Evolutionary conservation across 805 yeast genomes (phyloP).

Genomic region (Jamesozyma jinghongensis): DNA sequence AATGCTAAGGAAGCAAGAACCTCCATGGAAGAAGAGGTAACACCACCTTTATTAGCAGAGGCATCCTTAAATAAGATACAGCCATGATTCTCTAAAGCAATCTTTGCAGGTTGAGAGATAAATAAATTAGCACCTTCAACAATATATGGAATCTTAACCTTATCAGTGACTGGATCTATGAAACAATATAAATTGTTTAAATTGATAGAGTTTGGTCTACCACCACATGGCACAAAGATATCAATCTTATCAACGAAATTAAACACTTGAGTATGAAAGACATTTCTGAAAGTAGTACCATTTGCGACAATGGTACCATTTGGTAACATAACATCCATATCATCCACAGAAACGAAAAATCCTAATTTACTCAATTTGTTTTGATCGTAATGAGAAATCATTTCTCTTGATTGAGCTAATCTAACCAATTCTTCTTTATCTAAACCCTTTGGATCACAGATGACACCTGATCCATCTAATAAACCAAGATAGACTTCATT

Average conservation of each 20-base stretch:
- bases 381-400: conserved; percentile 60
- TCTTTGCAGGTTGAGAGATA: conserved; percentile 88
- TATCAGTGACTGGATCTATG: conserved; percentile 68
- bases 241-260: conserved; percentile 60
- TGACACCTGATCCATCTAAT: conserved; percentile 93
- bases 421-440: conserved; percentile 68
- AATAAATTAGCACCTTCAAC: conserved; percentile 98
- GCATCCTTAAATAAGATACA: conserved; percentile 88
- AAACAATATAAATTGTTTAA: conserved; percentile 67
- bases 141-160: conserved; percentile 69
- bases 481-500: conserved; percentile 79
- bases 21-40: conserved; percentile 90
- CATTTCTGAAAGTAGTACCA: conserved; percentile 85
- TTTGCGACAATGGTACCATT: conserved; percentile 62
- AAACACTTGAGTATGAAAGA: conserved; percentile 69
- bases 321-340: conserved; percentile 68
- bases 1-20: conserved; percentile 90
- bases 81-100: conserved; percentile 79
- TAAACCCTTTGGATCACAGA: conserved; percentile 85
- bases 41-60: conserved; percentile 97
- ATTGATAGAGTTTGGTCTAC: conserved; percentile 94
- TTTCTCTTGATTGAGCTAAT: conserved; percentile 69
- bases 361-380: conserved; percentile 65
- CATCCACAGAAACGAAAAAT: conserved; percentile 78
- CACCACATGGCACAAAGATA: conserved; percentile 96